Evolutionary conservation across 2,329 filamentous ascomycete genomes (phyloP), one percentile per base, ranked within the genome.

Genomic region (Didymellaceae sp.): DNA sequence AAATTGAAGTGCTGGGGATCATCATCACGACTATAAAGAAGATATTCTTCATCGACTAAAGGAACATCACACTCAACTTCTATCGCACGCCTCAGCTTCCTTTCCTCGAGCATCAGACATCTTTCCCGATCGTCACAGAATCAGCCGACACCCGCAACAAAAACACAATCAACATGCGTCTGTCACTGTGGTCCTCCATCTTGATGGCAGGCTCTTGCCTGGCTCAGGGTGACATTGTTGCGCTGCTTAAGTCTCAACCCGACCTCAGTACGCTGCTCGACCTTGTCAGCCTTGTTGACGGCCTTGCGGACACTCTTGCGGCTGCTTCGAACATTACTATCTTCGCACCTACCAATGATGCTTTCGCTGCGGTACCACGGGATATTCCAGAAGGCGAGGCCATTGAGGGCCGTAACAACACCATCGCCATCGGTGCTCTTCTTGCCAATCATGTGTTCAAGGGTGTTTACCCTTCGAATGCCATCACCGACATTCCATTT

Each of bases 381-480:
- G 53, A 65, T 6, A 42, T 61, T 1, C 64, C 64, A 2, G 64
- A 67, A 34, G 64, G 64, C 20, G 52, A 61, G 24, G 63, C 64
- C 4, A 61, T 67, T 13, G 66, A 71, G 17, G 62, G 75, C 43
- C 58, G 67, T 4, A 68, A 66, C 17, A 61, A 73, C 22, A 62
- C 65, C 6, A 67, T 63, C 8, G 60, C 70, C 16, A 63, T 78
- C 20, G 60, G 68, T 35, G 79, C 78, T 9, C 68, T 85, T 25
- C 70, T 86, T 9, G 73, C 68, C 35, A 86, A 86, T 62, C 83
- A 86, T 64, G 76, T 84, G 25, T 70, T 86, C 17, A 77, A 80
- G 44, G 82, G 82, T 21, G 76, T 75, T 1, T 78, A 80, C 51
- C 65, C 59, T 3, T 66, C 74, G 0, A 60, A 60, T 11, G 65